These are phyloP conservation scores for Penicillium salamii DNA, from an alignment of 495 filamentous ascomycete genomes.

Conservation along the genomic window DNA sequence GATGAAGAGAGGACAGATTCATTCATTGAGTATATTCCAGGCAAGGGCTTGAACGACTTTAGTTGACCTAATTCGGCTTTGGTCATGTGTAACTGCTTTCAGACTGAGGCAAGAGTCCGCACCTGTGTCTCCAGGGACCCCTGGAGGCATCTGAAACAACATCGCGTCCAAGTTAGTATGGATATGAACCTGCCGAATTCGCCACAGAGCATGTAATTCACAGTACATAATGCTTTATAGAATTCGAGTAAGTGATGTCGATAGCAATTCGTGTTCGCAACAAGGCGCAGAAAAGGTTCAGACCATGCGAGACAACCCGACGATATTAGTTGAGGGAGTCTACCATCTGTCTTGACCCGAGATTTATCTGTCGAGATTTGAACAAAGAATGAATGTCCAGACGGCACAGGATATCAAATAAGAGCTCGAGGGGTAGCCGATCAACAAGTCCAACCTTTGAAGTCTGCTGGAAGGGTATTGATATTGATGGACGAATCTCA, in stretches of 20 bases:
- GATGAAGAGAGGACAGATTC: conserved; percentile 26
- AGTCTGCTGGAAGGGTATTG: conserved; percentile 30
- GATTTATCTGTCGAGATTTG: conserved; percentile 37
- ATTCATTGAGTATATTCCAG: conserved; percentile 36
- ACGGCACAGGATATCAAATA: conserved; percentile 26
- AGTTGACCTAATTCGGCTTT: conserved; percentile 23
- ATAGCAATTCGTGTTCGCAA: conserved; percentile 32
- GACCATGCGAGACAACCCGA: conserved; percentile 29
- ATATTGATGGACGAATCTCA: conserved; percentile 24
- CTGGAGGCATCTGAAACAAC: conserved; percentile 35
- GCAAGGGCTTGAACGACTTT: conserved; percentile 32
- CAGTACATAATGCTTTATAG: conserved; percentile 35
- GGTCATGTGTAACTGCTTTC: conserved; percentile 31
- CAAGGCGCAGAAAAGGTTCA: conserved; percentile 38
- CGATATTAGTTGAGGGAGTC: conserved; percentile 35
- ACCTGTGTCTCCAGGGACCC: conserved; percentile 26
- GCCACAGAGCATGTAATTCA: conserved; percentile 31
- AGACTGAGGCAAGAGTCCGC: conserved; percentile 26
- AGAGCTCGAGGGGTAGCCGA: conserved; percentile 37
- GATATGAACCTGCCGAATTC: conserved; percentile 36
- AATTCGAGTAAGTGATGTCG: conserved; percentile 32
- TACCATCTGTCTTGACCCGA: conserved; percentile 30
- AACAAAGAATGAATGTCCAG: conserved; percentile 39
- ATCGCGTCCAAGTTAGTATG: conserved; percentile 33
- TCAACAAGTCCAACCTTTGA: conserved; percentile 26